Conservation (phyloP, 2,329 filamentous ascomycete species). For the Sclerotinia trifoliorum region DNA sequence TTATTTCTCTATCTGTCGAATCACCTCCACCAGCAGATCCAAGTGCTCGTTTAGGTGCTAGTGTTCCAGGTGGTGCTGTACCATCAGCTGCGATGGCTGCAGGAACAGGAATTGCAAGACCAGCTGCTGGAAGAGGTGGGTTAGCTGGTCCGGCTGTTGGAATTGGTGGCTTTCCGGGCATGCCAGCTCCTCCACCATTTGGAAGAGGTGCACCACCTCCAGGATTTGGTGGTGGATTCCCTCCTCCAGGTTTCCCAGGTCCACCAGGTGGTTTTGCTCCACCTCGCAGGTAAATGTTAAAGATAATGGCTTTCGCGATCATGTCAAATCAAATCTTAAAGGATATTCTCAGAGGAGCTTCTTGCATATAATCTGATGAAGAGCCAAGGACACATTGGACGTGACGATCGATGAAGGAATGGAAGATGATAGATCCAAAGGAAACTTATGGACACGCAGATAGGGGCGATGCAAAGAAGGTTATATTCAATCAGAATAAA, state of each 20-base stretch:
- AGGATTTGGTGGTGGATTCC: conserved; percentile 50
- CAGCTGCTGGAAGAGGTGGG: conserved; percentile 88
- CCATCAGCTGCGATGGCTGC: conserved; percentile 64
- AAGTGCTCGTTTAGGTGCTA: conserved; percentile 80
- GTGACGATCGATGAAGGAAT: conserved; percentile 4
- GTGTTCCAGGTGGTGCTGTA: conserved; percentile 60
- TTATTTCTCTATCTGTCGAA: conserved; percentile 92
- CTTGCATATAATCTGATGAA: conserved; percentile 5
- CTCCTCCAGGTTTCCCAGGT: conserved; percentile 47
- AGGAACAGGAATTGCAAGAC: conserved; percentile 86
- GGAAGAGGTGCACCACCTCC: conserved; percentile 46
- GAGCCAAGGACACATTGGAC: not conserved
- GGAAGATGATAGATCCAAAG: conserved; percentile 21
- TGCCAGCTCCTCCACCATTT: conserved; percentile 52
- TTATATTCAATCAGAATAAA: conserved; percentile 34
- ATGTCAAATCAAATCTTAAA: not conserved
- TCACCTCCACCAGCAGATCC: conserved; percentile 94
- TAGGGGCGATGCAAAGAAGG: conserved; percentile 7
- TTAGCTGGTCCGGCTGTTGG: conserved; percentile 85
- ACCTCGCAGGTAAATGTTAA: conserved; percentile 37
- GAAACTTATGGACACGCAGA: conserved; percentile 1
- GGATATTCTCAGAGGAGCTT: not conserved
- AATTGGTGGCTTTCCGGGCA: conserved; percentile 68
- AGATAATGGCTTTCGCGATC: conserved; percentile 15
- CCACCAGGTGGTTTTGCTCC: conserved; percentile 50